phyloP scores from a whole-genome alignment of 345 rosid species.

The Camelina laxa region DNA sequence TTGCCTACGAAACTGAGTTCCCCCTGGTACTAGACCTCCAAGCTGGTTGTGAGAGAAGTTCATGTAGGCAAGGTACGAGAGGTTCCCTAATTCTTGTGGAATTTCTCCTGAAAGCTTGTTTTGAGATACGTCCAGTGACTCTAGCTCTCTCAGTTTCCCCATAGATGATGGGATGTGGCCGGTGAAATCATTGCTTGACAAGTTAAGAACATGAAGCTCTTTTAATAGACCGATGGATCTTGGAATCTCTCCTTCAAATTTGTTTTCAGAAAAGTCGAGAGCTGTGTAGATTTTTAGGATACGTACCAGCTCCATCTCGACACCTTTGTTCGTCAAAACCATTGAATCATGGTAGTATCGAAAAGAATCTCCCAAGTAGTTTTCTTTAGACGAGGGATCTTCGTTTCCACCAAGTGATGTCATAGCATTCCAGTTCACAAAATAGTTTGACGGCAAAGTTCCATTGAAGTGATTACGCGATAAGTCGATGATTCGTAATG shows the following conservation, averaged over 20 bases:
- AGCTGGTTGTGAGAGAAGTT: constrained; percentile 14
- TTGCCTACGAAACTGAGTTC: constrained; percentile 1
- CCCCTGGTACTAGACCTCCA: constrained; percentile 3
- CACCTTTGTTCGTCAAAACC: constrained; percentile 19
- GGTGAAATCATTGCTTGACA: constrained; percentile 10
- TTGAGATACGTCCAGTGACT: constrained; percentile 5
- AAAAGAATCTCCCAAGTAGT: constrained; percentile 6
- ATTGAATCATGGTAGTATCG: constrained; percentile 17
- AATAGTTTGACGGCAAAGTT: constrained; percentile 5
- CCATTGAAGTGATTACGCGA: constrained; percentile 13
- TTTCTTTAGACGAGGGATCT: neutral
- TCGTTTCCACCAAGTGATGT: constrained; percentile 2
- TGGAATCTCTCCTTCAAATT: constrained; percentile 7
- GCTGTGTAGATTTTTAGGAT: constrained; percentile 15
- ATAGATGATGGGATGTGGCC: constrained; percentile 9
- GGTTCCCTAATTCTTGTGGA: constrained; percentile 9
- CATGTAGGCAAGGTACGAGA: constrained; percentile 8
- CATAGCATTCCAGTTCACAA: constrained; percentile 10
- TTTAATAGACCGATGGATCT: constrained; percentile 7
- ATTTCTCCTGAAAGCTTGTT: constrained; percentile 4
- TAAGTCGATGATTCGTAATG: neutral
- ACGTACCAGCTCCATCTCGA: constrained; percentile 4
- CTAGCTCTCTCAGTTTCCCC: neutral
- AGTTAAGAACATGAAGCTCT: constrained; percentile 12
- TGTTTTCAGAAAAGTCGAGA: neutral